Evolutionary conservation across 805 yeast genomes (phyloP), one percentile per base, ranked within the genome.

Genomic region (Cyberlindnera saturnus): DNA sequence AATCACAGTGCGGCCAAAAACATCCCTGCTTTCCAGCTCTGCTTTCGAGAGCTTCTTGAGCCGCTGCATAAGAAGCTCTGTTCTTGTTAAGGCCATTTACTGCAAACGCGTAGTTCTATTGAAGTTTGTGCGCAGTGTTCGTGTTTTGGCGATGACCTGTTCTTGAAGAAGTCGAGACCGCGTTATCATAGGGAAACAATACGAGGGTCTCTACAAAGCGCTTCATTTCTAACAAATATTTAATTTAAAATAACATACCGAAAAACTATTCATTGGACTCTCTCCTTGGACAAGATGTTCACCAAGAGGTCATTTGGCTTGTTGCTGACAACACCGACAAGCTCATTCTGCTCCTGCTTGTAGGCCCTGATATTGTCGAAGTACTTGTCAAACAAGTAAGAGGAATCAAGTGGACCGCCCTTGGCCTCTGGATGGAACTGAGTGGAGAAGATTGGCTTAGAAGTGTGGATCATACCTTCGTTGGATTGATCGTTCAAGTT

Each of bases 391-490:
- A 93, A 93, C 65, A 93, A 72, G 68, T 80, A 87, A 3, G 88
- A 77, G 13, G 96, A 86, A 66, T 93, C 99, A 58, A 85, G 75
- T 46, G 99, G 99, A 55, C 99, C 99, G 57, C 99, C 98, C 70
- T 89, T 91, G 45, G 99, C 98, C 68, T 93, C 99, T 39, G 99
- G 99, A 65, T 93, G 99, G 77, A 93, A 93, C 67, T 93, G 99
- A 3, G 96, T 88, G 32, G 96, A 87, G 70, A 91, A 93, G 43
- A 91, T 86, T 41, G 99, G 99, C 64, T 79, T 83, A 33, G 78
- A 61, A 44, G 71, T 75, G 66, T 93, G 99, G 57, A 81, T 83
- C 96, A 93, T 89, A 57, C 99, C 99, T 70, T 93, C 99, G 66
- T 93, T 93, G 42, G 96, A 86, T 63, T 88, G 82, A 65, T 93